phyloP scores from a whole-genome alignment of 1,284 basidiomycete genomes.

The Heimioporus retisporus region DNA sequence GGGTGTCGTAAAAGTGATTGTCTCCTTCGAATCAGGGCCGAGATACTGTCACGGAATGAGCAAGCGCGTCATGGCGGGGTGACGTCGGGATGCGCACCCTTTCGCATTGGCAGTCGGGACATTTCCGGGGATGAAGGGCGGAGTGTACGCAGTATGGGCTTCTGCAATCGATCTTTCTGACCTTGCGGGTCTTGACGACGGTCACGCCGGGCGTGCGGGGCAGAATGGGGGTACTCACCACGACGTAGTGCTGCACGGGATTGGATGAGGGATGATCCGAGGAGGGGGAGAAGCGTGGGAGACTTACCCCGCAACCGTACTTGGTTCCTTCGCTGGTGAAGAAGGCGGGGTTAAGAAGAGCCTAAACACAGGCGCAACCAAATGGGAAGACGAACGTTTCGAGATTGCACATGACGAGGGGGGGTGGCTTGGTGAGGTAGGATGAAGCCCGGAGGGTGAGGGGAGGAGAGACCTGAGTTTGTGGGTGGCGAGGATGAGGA shows the following conservation, averaged over 20 bases:
- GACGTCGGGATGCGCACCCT: conserved; percentile 39
- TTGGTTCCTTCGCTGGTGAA: conserved; percentile 75
- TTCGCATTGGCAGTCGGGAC: conserved; percentile 68
- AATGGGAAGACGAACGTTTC: conserved; percentile 65
- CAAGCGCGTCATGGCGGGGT: conserved; percentile 4
- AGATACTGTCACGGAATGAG: conserved; percentile 59
- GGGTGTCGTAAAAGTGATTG: conserved; percentile 58
- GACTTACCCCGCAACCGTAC: conserved; percentile 78
- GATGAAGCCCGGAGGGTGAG: conserved; percentile 18
- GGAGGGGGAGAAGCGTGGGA: conserved; percentile 46
- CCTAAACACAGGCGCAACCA: conserved; percentile 21
- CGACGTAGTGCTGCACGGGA: conserved; percentile 60
- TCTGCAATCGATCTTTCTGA: conserved; percentile 71
- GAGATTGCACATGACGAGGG: conserved; percentile 71
- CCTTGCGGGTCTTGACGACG: conserved; percentile 61
- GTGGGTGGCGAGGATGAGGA: conserved; percentile 23
- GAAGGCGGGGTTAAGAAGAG: conserved; percentile 27
- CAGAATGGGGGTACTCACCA: conserved; percentile 48
- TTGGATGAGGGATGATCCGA: conserved; percentile 20
- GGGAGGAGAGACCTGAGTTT: conserved; percentile 27
- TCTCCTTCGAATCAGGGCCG: conserved; percentile 75
- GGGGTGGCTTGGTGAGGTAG: conserved; percentile 27
- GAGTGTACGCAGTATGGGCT: conserved; percentile 71
- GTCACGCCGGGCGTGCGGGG: conserved; percentile 16
- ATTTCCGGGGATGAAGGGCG: conserved; percentile 59